phyloP scores from a whole-genome alignment of 2,329 filamentous ascomycete genomes.

The Helminthosporium solani region DNA sequence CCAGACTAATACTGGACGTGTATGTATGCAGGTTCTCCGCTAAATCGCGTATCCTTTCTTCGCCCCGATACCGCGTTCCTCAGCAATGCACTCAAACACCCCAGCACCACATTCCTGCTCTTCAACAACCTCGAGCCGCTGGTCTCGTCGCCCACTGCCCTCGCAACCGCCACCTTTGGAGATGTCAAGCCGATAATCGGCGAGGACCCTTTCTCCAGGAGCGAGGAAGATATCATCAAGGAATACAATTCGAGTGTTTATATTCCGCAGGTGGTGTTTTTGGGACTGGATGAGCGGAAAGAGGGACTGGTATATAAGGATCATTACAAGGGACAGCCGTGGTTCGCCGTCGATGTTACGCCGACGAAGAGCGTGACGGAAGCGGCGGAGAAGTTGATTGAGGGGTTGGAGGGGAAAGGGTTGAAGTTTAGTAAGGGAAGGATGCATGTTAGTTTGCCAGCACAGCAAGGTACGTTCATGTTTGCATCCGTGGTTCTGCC shows the following conservation, averaged over 20 bases:
- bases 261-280: slow-evolving; percentile 73
- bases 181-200: slow-evolving; percentile 73
- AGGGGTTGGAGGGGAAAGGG: slow-evolving; percentile 61
- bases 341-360: slow-evolving; percentile 88
- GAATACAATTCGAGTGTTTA: slow-evolving; percentile 71
- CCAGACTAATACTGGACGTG: neutral
- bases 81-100: slow-evolving; percentile 64
- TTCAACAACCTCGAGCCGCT: slow-evolving; percentile 79
- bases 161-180: slow-evolving; percentile 68
- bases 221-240: slow-evolving; percentile 71
- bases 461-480: slow-evolving; percentile 58
- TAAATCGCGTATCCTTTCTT: slow-evolving; percentile 80
- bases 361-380: slow-evolving; percentile 65
- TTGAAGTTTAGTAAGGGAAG: slow-evolving; percentile 67
- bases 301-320: slow-evolving; percentile 63
- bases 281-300: slow-evolving; percentile 73
- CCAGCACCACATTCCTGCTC: slow-evolving; percentile 70
- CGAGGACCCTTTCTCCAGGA: slow-evolving; percentile 65
- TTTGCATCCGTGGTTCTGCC: neutral
- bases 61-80: slow-evolving; percentile 71
- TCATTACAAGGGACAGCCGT: slow-evolving; percentile 74
- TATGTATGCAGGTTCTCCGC: slow-evolving; percentile 61
- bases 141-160: slow-evolving; percentile 57
- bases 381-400: slow-evolving; percentile 62
- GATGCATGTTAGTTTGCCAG: slow-evolving; percentile 60